These are phyloP conservation scores for Gastrolobium villosum DNA, from an alignment of 306 rosid genomes.

Conservation along the genomic window DNA sequence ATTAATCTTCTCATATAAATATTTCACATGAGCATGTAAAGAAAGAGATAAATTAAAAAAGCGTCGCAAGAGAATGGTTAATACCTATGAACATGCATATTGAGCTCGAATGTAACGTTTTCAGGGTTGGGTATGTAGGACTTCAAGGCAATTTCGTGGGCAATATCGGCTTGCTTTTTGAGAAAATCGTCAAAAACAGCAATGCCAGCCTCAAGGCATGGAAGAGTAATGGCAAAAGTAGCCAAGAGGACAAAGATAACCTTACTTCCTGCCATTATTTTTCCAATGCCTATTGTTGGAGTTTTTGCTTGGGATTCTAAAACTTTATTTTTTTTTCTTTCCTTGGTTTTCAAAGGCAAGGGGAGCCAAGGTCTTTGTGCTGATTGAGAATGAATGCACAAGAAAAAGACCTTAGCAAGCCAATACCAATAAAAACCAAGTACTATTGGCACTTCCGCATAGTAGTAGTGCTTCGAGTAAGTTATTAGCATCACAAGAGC, in stretches of 20 bases:
- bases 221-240: constrained; percentile 58
- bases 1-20: no score
- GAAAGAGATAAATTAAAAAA: no score
- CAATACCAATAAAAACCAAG: constrained; percentile 39
- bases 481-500: no score
- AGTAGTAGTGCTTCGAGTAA: constrained; percentile 29
- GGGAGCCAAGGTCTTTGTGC: constrained; percentile 48
- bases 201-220: constrained; percentile 64
- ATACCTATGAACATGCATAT: constrained; percentile 57
- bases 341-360: constrained; percentile 37
- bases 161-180: constrained; percentile 43
- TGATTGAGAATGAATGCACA: not conserved
- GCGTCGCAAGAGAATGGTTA: no score
- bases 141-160: constrained; percentile 54
- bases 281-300: not conserved
- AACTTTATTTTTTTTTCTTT: not conserved
- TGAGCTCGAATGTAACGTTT: constrained; percentile 55
- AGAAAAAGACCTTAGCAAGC: constrained; percentile 50
- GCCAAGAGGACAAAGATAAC: constrained; percentile 51
- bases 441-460: constrained; percentile 16
- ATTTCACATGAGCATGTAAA: no score
- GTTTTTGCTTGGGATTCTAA: not conserved
- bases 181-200: constrained; percentile 57
- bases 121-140: constrained; percentile 68
- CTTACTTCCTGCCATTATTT: constrained; percentile 52